Evolutionary conservation across 2,329 filamentous ascomycete species (phyloP).

Genomic region (Paecilomyces dactylethromorphus): DNA sequence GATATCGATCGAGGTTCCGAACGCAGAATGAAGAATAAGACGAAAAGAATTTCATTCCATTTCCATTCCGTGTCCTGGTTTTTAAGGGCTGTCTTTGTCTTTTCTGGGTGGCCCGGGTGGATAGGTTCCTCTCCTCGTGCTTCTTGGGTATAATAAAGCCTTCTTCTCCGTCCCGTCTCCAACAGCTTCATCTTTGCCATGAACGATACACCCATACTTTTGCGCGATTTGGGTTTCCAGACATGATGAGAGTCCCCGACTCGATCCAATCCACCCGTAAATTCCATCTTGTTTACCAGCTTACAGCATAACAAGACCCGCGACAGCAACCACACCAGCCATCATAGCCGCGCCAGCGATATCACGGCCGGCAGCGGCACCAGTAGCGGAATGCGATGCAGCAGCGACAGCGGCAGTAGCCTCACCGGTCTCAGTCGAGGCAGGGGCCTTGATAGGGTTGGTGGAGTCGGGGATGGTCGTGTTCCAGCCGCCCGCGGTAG

Average conservation of each 20-base stretch:
- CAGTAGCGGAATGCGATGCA: conserved; percentile 10
- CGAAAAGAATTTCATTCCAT: background rate
- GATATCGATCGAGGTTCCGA: background rate
- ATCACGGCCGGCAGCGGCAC: conserved; percentile 15
- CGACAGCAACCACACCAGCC: conserved; percentile 23
- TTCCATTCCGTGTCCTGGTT: background rate
- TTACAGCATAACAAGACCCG: conserved; percentile 29
- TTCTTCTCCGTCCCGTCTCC: too few species aligned
- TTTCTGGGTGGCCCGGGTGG: background rate
- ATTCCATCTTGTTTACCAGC: background rate
- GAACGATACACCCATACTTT: too few species aligned
- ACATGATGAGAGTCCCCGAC: background rate
- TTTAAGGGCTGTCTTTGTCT: background rate
- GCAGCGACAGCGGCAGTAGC: conserved; percentile 7
- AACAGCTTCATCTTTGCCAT: too few species aligned
- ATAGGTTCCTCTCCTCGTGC: background rate
- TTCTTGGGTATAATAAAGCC: background rate
- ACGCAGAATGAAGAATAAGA: background rate
- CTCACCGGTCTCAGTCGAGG: background rate
- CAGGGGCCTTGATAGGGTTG: conserved; percentile 3
- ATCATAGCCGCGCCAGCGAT: conserved; percentile 19
- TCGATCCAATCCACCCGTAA: background rate
- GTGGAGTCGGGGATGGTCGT: conserved; percentile 10
- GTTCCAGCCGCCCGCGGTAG: conserved; percentile 6
- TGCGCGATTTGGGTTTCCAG: background rate